Percentiles rank a stretch among this genome's conserved stretches.
These are phyloP conservation scores for Saccharomycopsis fibuligera DNA, from an alignment of 805 yeast genomes.

Conservation along the genomic window DNA sequence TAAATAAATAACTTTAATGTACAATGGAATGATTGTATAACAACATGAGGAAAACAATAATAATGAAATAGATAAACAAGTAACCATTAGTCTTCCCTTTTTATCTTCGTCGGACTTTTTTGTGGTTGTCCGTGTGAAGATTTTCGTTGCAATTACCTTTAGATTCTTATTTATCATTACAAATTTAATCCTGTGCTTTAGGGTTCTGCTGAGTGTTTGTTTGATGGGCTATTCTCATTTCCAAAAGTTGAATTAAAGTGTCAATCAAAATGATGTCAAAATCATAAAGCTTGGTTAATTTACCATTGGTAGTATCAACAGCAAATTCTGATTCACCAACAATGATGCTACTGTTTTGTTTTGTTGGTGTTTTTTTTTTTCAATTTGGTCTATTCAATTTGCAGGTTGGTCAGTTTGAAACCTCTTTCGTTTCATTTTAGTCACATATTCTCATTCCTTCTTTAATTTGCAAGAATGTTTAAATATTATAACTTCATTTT, in stretches of 20 bases:
- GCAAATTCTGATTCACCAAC: slow-evolving; percentile 7
- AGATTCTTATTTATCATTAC: too few species aligned
- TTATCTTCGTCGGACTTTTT: too few species aligned
- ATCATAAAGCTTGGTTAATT: slow-evolving; percentile 35
- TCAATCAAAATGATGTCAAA: slow-evolving; percentile 38
- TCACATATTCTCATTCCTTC: slow-evolving; percentile 28
- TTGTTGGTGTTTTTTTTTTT: slow-evolving; percentile 24
- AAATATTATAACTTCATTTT: slow-evolving; percentile 39
- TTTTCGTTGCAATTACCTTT: too few species aligned
- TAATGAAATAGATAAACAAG: too few species aligned
- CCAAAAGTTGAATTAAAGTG: slow-evolving; percentile 37
- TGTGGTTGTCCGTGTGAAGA: too few species aligned
- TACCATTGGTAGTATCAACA: slow-evolving; percentile 29
- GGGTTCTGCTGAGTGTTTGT: too few species aligned
- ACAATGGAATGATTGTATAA: too few species aligned
- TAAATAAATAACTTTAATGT: too few species aligned
- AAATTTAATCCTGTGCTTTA: too few species aligned
- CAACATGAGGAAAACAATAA: too few species aligned
- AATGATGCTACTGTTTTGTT: background rate
- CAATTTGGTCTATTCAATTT: slow-evolving; percentile 35
- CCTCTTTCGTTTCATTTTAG: slow-evolving; percentile 33
- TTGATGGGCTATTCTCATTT: slow-evolving; percentile 37
- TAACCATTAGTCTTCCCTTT: too few species aligned
- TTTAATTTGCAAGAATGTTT: slow-evolving; percentile 34
- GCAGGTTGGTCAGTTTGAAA: slow-evolving; percentile 40